Conservation (phyloP, 2,329 filamentous ascomycete species). For the Fusarium sp. region DNA sequence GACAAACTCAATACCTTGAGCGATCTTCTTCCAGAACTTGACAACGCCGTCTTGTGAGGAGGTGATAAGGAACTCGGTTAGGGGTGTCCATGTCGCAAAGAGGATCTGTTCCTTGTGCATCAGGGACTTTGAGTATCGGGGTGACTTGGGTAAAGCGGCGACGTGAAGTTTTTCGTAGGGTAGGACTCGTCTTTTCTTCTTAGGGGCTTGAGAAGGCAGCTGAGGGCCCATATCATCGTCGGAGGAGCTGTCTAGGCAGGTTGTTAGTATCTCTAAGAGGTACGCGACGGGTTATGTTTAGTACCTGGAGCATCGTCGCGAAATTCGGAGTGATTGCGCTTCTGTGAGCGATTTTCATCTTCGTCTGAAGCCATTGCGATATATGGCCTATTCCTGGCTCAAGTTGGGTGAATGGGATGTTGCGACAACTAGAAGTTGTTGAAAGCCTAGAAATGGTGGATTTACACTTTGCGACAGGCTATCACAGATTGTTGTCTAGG, state of each 20-base stretch:
- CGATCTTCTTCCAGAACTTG: slow-evolving; percentile 99
- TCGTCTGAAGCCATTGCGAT: slow-evolving; percentile 51
- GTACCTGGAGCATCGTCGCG: slow-evolving; percentile 62
- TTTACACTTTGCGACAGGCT: slow-evolving; percentile 27
- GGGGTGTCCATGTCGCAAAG: slow-evolving; percentile 88
- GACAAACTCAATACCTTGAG: slow-evolving; percentile 93
- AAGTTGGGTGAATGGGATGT: not conserved
- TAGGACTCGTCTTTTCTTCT: slow-evolving; percentile 92
- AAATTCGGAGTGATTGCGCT: slow-evolving; percentile 70
- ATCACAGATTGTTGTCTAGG: slow-evolving; percentile 27
- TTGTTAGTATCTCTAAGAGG: slow-evolving; percentile 21
- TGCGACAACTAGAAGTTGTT: slow-evolving; percentile 6
- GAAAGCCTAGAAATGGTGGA: slow-evolving; percentile 2
- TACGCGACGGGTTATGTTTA: slow-evolving; percentile 25
- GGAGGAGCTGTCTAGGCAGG: slow-evolving; percentile 74
- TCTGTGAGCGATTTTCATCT: slow-evolving; percentile 56
- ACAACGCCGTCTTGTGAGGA: slow-evolving; percentile 95
- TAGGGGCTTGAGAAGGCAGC: slow-evolving; percentile 84
- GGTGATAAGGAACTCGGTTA: slow-evolving; percentile 96
- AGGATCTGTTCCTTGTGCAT: slow-evolving; percentile 98
- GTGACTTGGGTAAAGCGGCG: slow-evolving; percentile 84
- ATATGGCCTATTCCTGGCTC: too few species aligned
- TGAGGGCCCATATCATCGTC: slow-evolving; percentile 96
- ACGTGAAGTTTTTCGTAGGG: slow-evolving; percentile 97
- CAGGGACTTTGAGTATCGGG: slow-evolving; percentile 92